Percentiles rank a stretch among this genome's conserved stretches.
Conservation (phyloP, 1,284 basidiomycete species). For the Cryptococcus maquisensis region DNA sequence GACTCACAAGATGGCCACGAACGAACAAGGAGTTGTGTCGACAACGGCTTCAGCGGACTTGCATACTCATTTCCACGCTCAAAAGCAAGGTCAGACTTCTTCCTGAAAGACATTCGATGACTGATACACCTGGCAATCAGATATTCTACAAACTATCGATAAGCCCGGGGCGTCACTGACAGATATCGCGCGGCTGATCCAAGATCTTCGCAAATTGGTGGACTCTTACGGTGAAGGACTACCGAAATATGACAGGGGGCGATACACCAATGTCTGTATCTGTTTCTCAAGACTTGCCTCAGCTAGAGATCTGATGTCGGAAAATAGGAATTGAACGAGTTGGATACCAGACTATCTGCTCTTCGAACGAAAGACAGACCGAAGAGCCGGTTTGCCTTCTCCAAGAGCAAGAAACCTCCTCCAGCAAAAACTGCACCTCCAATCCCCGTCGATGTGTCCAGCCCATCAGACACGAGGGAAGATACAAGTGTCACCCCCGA, state of each 20-base stretch:
- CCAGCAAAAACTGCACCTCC: neutral
- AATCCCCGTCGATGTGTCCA: neutral
- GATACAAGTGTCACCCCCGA: conserved; percentile 10
- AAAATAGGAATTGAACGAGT: conserved; percentile 58
- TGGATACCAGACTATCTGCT: conserved; percentile 57
- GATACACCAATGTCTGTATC: conserved; percentile 10
- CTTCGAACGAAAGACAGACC: conserved; percentile 52
- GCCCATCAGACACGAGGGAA: conserved; percentile 3
- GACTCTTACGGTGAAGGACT: neutral
- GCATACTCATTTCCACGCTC: conserved; percentile 22
- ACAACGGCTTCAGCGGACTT: conserved; percentile 14
- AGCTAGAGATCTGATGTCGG: conserved; percentile 53
- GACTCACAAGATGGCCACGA: conserved; percentile 27
- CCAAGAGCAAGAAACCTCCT: conserved; percentile 45
- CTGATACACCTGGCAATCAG: neutral
- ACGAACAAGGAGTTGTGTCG: conserved; percentile 2
- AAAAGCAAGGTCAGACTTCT: conserved; percentile 16
- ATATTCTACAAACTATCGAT: conserved; percentile 1
- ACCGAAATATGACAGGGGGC: conserved; percentile 13
- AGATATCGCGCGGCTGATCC: conserved; percentile 4
- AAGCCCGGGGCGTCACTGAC: conserved; percentile 4
- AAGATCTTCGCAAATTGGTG: conserved; percentile 4
- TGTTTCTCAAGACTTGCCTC: neutral
- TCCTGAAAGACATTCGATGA: neutral
- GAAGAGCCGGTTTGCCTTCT: conserved; percentile 66